Evolutionary conservation across 805 yeast genomes (phyloP).

Genomic region (Saccharomycopsis babjevae): DNA sequence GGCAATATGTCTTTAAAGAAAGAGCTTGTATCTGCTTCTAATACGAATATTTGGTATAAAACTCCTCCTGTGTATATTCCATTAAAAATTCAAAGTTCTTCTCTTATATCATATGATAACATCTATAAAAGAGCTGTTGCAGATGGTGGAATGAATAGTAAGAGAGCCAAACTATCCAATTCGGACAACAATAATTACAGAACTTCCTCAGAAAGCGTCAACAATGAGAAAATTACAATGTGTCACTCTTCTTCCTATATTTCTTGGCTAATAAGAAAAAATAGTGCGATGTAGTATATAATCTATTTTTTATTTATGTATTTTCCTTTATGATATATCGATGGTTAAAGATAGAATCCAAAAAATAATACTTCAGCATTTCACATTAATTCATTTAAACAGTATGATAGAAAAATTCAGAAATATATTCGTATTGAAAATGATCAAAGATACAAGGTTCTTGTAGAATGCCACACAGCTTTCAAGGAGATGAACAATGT

Average conservation of each 20-base stretch:
- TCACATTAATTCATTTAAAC: too few species aligned
- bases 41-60: slow-evolving; percentile 4
- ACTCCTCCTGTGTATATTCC: slow-evolving; percentile 7
- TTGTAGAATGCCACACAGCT: too few species aligned
- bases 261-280: not conserved
- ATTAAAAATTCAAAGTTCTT: slow-evolving; percentile 1
- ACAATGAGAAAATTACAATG: not conserved
- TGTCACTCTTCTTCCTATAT: not conserved
- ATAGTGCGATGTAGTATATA: not conserved
- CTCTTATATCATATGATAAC: not conserved
- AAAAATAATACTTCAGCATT: too few species aligned
- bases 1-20: not conserved
- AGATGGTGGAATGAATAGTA: not conserved
- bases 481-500: too few species aligned
- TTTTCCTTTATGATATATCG: not conserved
- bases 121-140: not conserved
- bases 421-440: too few species aligned
- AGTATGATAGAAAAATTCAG: too few species aligned
- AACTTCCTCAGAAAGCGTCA: not conserved
- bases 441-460: too few species aligned
- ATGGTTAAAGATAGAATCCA: not conserved
- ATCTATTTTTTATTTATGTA: not conserved
- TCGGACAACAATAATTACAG: not conserved
- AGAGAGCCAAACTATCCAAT: not conserved
- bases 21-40: not conserved